A percentile compares a stretch with the other conserved stretches of the same genome.
These are phyloP conservation scores for Aspergillus aculeatus DNA, from an alignment of 2,329 filamentous ascomycete genomes.

Conservation along the genomic window DNA sequence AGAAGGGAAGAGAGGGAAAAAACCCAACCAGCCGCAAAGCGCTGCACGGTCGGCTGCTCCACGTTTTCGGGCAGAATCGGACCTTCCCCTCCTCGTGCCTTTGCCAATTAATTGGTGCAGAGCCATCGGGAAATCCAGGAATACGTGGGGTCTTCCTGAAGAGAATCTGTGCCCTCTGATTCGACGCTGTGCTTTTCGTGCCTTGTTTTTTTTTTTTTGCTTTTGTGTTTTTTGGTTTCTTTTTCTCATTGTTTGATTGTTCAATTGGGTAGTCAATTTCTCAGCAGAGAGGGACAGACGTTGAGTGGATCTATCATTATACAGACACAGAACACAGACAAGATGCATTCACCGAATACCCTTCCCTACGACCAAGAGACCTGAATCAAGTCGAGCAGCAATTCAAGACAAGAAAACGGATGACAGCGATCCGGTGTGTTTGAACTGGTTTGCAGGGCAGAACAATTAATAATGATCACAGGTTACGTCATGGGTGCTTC, in stretches of 20 bases:
- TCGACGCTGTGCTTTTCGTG: not conserved
- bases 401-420: slow-evolving; percentile 2
- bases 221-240: not conserved
- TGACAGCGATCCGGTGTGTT: slow-evolving; percentile 1
- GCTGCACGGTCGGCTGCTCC: slow-evolving; percentile 7
- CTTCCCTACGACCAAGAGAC: not conserved
- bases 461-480: not conserved
- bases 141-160: not conserved
- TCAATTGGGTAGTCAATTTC: not conserved
- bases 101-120: not conserved
- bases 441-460: not conserved
- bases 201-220: not conserved
- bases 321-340: not conserved
- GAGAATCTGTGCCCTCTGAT: not conserved
- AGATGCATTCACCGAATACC: not conserved
- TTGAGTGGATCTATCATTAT: not conserved
- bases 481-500: slow-evolving; percentile 4
- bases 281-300: not conserved
- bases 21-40: not conserved
- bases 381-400: not conserved
- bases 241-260: not conserved
- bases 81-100: not conserved
- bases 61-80: slow-evolving; percentile 17
- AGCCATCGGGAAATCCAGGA: slow-evolving; percentile 13
- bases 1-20: not conserved